These are phyloP conservation scores for Ophiostoma ulmi DNA, from an alignment of 2,329 filamentous ascomycete species.

Conservation along the genomic window DNA sequence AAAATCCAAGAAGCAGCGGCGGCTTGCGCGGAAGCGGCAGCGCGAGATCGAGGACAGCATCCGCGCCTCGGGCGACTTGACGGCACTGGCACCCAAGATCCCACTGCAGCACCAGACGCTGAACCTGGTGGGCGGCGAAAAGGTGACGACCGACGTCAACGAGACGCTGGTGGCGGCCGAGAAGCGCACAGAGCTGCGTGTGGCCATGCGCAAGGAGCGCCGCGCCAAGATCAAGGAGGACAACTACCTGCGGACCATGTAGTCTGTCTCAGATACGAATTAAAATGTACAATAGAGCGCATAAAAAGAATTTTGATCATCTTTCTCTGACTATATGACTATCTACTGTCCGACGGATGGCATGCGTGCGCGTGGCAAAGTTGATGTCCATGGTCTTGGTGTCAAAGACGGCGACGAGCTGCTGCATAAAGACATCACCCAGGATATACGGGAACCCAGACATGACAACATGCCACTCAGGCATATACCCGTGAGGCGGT, in stretches of 20 bases:
- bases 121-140: slow-evolving; percentile 53
- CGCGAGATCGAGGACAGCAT: slow-evolving; percentile 53
- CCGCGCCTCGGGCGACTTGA: slow-evolving; percentile 60
- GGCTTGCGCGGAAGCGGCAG: slow-evolving; percentile 62
- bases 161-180: slow-evolving; percentile 45
- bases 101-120: slow-evolving; percentile 73
- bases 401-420: background rate
- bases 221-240: slow-evolving; percentile 74
- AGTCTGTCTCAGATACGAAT: slow-evolving; percentile 29
- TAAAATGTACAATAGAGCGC: slow-evolving; percentile 2
- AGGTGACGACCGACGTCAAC: slow-evolving; percentile 23
- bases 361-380: background rate
- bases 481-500: background rate
- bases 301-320: background rate
- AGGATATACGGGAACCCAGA: background rate
- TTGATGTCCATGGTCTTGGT: background rate
- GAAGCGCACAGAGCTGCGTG: slow-evolving; percentile 59
- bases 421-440: slow-evolving; percentile 1
- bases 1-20: slow-evolving; percentile 79
- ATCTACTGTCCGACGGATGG: background rate
- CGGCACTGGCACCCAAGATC: slow-evolving; percentile 61
- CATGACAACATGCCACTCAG: background rate
- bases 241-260: slow-evolving; percentile 82
- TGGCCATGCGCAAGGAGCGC: slow-evolving; percentile 68
- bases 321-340: background rate